Evolutionary conservation across 495 filamentous ascomycete genomes (phyloP).

Genomic region (Daldinia concentrica): DNA sequence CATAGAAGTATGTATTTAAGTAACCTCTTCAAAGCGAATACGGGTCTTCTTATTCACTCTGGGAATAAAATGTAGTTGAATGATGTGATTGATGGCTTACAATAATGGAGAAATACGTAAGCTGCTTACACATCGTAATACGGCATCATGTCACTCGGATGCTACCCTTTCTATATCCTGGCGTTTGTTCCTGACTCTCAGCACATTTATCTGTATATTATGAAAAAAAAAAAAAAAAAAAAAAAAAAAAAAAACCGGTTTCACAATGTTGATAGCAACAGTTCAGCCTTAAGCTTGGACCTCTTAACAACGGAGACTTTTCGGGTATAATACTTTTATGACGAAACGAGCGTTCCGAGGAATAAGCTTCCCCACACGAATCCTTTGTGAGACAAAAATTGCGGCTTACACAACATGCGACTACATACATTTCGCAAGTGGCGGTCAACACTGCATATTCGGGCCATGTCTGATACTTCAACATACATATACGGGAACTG

Average conservation of each 20-base stretch:
- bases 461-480: not conserved
- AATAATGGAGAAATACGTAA: not conserved
- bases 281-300: not conserved
- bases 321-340: not conserved
- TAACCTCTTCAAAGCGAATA: not conserved
- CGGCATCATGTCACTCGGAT: not conserved
- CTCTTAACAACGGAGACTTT: not conserved
- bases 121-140: not conserved
- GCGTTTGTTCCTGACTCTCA: not conserved
- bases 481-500: not conserved
- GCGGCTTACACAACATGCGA: not conserved
- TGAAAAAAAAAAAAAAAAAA: too few relatives aligned
- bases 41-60: not conserved
- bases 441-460: not conserved
- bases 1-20: too few relatives aligned
- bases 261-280: not conserved
- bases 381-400: not conserved
- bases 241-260: too few relatives aligned
- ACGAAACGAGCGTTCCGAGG: not conserved
- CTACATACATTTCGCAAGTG: not conserved
- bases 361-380: not conserved
- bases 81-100: not conserved
- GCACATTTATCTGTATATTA: not conserved
- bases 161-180: not conserved
- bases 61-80: not conserved